phyloP scores from a whole-genome alignment of 2,329 filamentous ascomycete species.

The Fonsecaea multimorphosa region DNA sequence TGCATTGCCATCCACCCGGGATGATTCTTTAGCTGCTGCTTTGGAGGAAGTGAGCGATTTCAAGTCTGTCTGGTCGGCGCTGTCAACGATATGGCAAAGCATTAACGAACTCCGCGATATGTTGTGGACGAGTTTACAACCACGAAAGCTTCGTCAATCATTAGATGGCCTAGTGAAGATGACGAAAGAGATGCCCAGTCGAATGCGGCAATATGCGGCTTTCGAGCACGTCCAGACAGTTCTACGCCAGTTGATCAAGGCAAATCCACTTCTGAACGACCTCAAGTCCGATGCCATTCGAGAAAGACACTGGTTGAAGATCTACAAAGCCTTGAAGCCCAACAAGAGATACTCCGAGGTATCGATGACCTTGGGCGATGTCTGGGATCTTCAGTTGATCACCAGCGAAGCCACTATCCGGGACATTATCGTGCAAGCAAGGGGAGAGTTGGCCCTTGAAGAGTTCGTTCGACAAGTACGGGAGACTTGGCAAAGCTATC shows the following conservation, averaged over 20 bases:
- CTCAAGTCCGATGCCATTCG: constrained; percentile 96
- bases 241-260: constrained; percentile 84
- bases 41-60: constrained; percentile 98
- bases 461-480: constrained; percentile 96
- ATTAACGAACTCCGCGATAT: constrained; percentile 91
- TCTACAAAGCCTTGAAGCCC: constrained; percentile 93
- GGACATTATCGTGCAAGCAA: constrained; percentile 92
- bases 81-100: constrained; percentile 96
- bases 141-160: constrained; percentile 85
- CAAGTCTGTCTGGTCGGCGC: constrained; percentile 95
- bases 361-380: constrained; percentile 95
- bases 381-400: constrained; percentile 94
- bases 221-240: constrained; percentile 97
- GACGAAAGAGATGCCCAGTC: constrained; percentile 98
- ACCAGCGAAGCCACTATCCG: constrained; percentile 86
- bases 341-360: constrained; percentile 92
- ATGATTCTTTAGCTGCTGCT: constrained; percentile 81
- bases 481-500: constrained; percentile 95
- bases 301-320: constrained; percentile 96
- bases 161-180: constrained; percentile 94
- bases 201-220: constrained; percentile 99
- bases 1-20: constrained; percentile 78
- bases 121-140: constrained; percentile 94
- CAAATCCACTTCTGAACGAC: constrained; percentile 84
- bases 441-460: constrained; percentile 97